A percentile compares a stretch with the other conserved stretches of the same genome.
These are phyloP conservation scores for Apiospora rasikravindrae DNA, from an alignment of 2,329 filamentous ascomycete genomes.

Conservation along the genomic window DNA sequence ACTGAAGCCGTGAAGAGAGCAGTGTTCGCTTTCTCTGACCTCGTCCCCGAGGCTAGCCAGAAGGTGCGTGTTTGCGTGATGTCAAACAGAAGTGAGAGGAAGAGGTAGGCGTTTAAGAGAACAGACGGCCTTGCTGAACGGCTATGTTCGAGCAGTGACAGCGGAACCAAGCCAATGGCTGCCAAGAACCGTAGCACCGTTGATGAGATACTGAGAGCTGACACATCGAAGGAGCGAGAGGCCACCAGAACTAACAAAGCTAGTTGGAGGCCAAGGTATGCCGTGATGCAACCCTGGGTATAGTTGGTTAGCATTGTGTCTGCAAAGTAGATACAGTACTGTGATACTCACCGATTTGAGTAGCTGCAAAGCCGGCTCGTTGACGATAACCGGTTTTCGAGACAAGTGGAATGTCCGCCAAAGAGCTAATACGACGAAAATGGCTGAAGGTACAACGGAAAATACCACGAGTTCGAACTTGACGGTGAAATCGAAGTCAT, in stretches of 20 bases:
- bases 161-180: conserved; percentile 24
- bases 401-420: conserved; percentile 40
- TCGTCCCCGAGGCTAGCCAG: conserved; percentile 26
- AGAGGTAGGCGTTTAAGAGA: conserved; percentile 46
- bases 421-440: conserved; percentile 45
- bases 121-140: conserved; percentile 45
- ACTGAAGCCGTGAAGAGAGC: conserved; percentile 28
- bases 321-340: not conserved
- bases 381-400: conserved; percentile 40
- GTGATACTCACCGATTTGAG: conserved; percentile 38
- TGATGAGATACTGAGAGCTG: conserved; percentile 19
- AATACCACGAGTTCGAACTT: conserved; percentile 54
- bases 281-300: conserved; percentile 25
- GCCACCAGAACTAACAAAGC: conserved; percentile 22
- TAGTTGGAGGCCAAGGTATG: conserved; percentile 23
- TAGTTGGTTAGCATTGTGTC: not conserved
- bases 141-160: conserved; percentile 26
- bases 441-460: conserved; percentile 46
- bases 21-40: conserved; percentile 22
- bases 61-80: conserved; percentile 44
- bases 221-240: conserved; percentile 20
- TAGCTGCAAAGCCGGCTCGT: conserved; percentile 41
- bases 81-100: conserved; percentile 50
- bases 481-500: conserved; percentile 57
- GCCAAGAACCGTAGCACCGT: conserved; percentile 20